Evolutionary conservation across 2,329 filamentous ascomycete species (phyloP), one percentile per base, ranked within the genome.

Genomic region (Pyrenophora seminiperda): DNA sequence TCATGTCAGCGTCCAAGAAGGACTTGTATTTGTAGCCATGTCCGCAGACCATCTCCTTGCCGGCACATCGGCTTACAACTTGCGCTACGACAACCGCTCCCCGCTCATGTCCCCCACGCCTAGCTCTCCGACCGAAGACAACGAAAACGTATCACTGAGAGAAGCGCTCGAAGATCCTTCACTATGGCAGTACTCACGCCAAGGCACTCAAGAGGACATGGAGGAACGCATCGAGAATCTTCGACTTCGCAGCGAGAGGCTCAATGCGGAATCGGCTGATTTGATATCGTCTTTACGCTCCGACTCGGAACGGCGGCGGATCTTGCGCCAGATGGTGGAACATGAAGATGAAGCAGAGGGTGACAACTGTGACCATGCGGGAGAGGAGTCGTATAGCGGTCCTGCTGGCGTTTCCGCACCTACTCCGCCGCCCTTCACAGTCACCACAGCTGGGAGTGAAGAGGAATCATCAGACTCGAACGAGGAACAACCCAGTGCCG

Each of bases 11-110:
- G 87, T 96, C 44, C 87, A 93, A 73, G 89, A 96, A 80, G 93
- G 94, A 36, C 87, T 97, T 81, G 83, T 97, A 1, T 97, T 97
- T 67, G 82, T 97, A 20, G 84, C 90, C 37, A 96, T 97, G 92
- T 83, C 85, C 32, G 83, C 86, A 30, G 86, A 95, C 59, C 87
- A 94, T 53, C 77, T 94, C 1, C 75, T 94, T 34, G 82, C 79
- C 15, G 82, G 87, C 50, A 94, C 90, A 9, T 82, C 88, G 5
- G 81, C 85, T 53, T 93, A 93, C 68, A 84, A 90, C 59, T 86
- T 93, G 19, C 83, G 87, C 60, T 90, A 74, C 47, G 59, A 47
- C 29, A 49, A 59, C 13, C 53, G 50, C 15, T 66, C 64, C 9
- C 63, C 62, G 2, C 57, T 54, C 17, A 53, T 50, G 17, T 72